Conservation (phyloP, 2,329 filamentous ascomycete genomes). For the Dothiorella sarmentorum region DNA sequence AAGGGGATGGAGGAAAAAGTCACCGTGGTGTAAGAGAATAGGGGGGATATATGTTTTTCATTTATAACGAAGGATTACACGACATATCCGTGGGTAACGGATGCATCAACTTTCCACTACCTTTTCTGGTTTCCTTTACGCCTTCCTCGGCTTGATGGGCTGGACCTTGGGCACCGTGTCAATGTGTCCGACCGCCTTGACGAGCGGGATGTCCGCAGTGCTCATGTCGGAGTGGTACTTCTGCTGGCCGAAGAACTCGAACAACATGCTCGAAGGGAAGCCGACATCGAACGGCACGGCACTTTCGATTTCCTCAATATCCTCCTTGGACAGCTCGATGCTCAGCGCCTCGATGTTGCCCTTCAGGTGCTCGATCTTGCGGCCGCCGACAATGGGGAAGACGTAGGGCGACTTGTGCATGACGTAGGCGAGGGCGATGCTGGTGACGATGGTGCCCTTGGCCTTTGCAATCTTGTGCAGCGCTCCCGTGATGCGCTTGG, state of each 20-base stretch:
- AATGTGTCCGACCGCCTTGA: constrained; percentile 29
- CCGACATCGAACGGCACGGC: constrained; percentile 62
- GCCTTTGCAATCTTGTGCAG: constrained; percentile 59
- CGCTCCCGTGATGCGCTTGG: constrained; percentile 52
- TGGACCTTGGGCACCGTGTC: constrained; percentile 23
- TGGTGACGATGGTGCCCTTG: constrained; percentile 52
- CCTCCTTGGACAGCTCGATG: constrained; percentile 56
- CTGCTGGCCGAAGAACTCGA: constrained; percentile 17
- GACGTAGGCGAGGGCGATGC: constrained; percentile 68
- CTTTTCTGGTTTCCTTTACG: too few species aligned
- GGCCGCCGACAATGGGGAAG: constrained; percentile 69
- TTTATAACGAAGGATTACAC: too few species aligned
- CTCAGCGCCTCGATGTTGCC: constrained; percentile 66
- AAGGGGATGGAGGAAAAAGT: too few species aligned
- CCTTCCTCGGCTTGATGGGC: constrained; percentile 16
- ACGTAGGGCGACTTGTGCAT: constrained; percentile 69
- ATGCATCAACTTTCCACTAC: too few species aligned
- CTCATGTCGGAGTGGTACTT: constrained; percentile 32
- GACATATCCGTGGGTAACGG: too few species aligned
- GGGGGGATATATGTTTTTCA: too few species aligned
- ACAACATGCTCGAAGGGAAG: constrained; percentile 62
- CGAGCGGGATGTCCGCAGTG: constrained; percentile 27
- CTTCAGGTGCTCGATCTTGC: constrained; percentile 66
- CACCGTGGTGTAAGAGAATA: too few species aligned
- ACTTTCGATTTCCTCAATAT: constrained; percentile 64